Conservation (phyloP, 2,329 filamentous ascomycete genomes). For the Anthostomella pinea region DNA sequence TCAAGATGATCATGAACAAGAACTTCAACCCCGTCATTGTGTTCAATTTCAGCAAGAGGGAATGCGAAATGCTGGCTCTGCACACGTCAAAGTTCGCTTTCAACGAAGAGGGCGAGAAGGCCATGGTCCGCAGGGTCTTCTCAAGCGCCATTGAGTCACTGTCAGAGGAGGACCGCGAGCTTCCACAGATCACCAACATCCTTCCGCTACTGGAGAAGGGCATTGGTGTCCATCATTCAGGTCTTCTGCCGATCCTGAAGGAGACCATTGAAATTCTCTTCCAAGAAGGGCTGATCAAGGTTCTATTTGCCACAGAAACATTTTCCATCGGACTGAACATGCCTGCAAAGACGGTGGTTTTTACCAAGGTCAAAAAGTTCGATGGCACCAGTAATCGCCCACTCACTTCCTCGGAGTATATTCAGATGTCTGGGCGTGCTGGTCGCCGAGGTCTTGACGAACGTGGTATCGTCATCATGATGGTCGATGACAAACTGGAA, state of each 20-base stretch:
- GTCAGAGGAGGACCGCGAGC: constrained; percentile 82
- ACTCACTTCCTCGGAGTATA: constrained; percentile 91
- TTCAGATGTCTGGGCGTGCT: constrained; percentile 97
- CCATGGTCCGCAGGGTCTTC: constrained; percentile 92
- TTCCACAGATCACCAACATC: constrained; percentile 89
- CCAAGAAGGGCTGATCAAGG: constrained; percentile 96
- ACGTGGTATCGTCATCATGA: constrained; percentile 98
- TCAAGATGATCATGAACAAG: constrained; percentile 98
- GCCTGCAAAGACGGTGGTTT: constrained; percentile 99
- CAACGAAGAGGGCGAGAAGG: constrained; percentile 94
- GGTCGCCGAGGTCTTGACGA: constrained; percentile 96
- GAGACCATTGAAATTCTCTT: constrained; percentile 99
- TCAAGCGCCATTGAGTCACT: constrained; percentile 88
- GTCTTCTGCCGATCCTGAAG: constrained; percentile 90
- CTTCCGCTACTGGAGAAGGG: constrained; percentile 84
- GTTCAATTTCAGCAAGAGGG: constrained; percentile 98
- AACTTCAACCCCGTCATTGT: constrained; percentile 98
- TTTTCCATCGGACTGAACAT: constrained; percentile 99
- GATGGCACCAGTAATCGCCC: constrained; percentile 79
- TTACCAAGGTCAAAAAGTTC: constrained; percentile 93
- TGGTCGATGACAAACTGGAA: constrained; percentile 96
- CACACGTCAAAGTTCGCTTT: constrained; percentile 85
- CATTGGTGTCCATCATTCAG: constrained; percentile 96
- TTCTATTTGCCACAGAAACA: constrained; percentile 95
- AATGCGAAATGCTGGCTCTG: constrained; percentile 88